Evolutionary conservation across 345 rosid species (phyloP), one percentile per base, ranked within the genome.

Genomic region (Stellera chamaejasme): DNA sequence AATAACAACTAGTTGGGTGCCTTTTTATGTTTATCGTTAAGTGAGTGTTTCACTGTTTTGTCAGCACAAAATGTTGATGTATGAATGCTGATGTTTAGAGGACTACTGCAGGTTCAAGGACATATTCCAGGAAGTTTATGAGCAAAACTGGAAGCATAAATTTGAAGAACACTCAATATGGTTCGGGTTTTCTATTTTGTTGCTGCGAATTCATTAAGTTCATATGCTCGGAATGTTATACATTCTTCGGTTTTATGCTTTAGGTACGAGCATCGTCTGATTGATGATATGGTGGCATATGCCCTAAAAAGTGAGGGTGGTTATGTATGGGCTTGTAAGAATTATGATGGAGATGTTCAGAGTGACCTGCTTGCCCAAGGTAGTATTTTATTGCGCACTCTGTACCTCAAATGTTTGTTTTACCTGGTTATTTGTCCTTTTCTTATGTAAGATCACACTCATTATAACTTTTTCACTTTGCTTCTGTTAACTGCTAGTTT

Each of bases 301-400:
- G 94, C 85, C 13, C 1, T 93, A 54, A 93, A 93, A 77, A 93
- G 99, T 54, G 97, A 84, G 56, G 99, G 99, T 23, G 97, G 99
- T 65, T 93, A 88, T 82, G 94, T 86, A 10, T 93, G 99, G 97
- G 96, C 99, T 14, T 93, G 99, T 81, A 93, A 93, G 79, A 93
- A 93, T 68, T 93, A 93, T 16, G 99, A 93, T 36, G 99, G 97
- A 67, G 97, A 93, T 82, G 99, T 93, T 49, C 96, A 84, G 69
- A 93, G 99, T 65, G 97, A 93, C 81, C 82, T 93, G 63, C 95
- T 93, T 65, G 99, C 99, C 55, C 99, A 88, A 84, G 99, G 96
- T 88, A 55, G 52, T 25, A 19, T 55, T 19, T 56, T 48, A 27
- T 43, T 48, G 15, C 50, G 44, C 7, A 32, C 58, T 49, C 28